Conservation (phyloP, 345 rosid species). For the Pistacia vera region DNA sequence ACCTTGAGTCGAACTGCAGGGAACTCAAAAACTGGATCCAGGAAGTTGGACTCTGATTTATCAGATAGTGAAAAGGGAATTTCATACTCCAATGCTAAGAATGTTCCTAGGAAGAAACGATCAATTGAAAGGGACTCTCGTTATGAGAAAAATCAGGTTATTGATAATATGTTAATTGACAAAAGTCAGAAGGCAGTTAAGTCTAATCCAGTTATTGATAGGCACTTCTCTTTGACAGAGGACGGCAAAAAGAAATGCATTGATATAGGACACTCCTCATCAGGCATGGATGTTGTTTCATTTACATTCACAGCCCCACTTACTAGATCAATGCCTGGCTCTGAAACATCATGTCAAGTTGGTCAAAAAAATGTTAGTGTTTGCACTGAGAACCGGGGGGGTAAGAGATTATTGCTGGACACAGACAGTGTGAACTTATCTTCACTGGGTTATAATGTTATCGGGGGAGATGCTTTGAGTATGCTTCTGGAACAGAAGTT, state of each 20-base stretch:
- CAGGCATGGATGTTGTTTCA: conserved; percentile 74
- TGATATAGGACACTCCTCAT: too few species aligned
- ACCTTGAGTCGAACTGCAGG: conserved; percentile 37
- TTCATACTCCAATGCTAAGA: conserved; percentile 32
- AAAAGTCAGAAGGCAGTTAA: conserved; percentile 39
- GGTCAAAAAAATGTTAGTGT: conserved; percentile 38
- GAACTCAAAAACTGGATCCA: conserved; percentile 49
- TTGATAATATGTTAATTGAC: conserved; percentile 31
- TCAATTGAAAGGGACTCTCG: conserved; percentile 53
- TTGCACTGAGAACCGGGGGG: conserved; percentile 37
- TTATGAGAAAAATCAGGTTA: conserved; percentile 40
- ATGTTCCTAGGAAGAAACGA: conserved; percentile 65
- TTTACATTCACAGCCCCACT: conserved; percentile 84
- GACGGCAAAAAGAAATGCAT: conserved; percentile 50
- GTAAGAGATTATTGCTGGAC: conserved; percentile 54
- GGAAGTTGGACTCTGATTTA: conserved; percentile 52
- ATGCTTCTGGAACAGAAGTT: conserved; percentile 86
- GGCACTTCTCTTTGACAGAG: conserved; percentile 48
- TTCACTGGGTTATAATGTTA: conserved; percentile 57
- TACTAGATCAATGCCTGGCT: conserved; percentile 39
- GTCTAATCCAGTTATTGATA: conserved; percentile 32
- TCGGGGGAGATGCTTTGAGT: conserved; percentile 82
- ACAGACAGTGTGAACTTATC: conserved; percentile 48
- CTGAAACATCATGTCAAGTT: conserved; percentile 39
- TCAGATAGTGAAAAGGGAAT: conserved; percentile 43